A percentile compares a stretch with the other conserved stretches of the same genome.
phyloP scores from a whole-genome alignment of 1,284 basidiomycete species.

The Chalciporus piperatoides region DNA sequence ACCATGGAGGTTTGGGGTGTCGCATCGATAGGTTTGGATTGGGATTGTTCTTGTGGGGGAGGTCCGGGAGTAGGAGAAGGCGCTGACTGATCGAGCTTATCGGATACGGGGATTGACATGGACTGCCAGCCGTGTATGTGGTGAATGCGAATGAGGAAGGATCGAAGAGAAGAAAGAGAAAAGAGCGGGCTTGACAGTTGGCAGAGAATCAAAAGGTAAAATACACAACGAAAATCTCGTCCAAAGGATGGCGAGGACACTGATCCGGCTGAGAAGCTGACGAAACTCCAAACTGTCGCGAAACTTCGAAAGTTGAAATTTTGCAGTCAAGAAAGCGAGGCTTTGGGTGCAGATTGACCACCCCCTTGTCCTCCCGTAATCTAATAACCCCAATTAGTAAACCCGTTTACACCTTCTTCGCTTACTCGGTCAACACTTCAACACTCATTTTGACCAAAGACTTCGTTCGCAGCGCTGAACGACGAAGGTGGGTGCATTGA shows the following conservation, averaged over 20 bases:
- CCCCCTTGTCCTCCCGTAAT: conserved; percentile 25
- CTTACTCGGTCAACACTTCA: conserved; percentile 9
- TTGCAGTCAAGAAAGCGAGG: conserved; percentile 21
- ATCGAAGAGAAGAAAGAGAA: conserved; percentile 10
- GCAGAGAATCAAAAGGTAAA: conserved; percentile 16
- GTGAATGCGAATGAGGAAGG: conserved; percentile 7
- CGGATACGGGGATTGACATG: conserved; percentile 25
- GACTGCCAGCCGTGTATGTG: not conserved
- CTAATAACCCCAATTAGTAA: conserved; percentile 24
- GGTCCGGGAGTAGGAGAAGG: conserved; percentile 5
- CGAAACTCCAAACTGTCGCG: conserved; percentile 10
- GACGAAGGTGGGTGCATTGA: not conserved
- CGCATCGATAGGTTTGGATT: conserved; percentile 7
- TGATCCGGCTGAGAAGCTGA: conserved; percentile 11
- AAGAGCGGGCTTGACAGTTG: not conserved
- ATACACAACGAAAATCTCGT: conserved; percentile 20
- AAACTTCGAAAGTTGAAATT: conserved; percentile 24
- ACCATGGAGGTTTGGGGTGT: conserved; percentile 18
- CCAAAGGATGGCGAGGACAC: conserved; percentile 7
- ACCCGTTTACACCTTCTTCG: conserved; percentile 13
- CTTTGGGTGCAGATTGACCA: conserved; percentile 22
- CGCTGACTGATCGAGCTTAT: conserved; percentile 28
- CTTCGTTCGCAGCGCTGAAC: not conserved
- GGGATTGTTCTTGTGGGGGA: conserved; percentile 7
- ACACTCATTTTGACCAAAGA: not conserved